These are phyloP conservation scores for Apiotrichum gamsii DNA, from an alignment of 1,284 basidiomycete genomes.

Conservation along the genomic window DNA sequence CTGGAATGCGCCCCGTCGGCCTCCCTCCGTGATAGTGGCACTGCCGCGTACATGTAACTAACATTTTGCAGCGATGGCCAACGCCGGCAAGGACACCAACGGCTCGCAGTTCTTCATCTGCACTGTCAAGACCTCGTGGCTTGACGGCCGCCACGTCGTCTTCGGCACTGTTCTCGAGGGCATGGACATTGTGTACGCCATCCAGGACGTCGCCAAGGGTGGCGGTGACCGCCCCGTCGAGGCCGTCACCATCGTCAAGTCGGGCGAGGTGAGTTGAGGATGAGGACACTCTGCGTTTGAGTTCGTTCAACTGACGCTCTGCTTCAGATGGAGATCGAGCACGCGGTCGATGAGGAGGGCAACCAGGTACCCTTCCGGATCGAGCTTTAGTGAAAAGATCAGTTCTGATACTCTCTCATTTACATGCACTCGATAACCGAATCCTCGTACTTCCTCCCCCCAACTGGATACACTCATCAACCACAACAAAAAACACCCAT, in stretches of 20 bases:
- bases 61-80: conserved; percentile 69
- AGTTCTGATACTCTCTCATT: conserved; percentile 13
- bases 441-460: not conserved
- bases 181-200: conserved; percentile 69
- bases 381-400: conserved; percentile 62
- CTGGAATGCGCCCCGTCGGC: too few species aligned
- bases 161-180: conserved; percentile 87
- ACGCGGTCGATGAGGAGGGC: conserved; percentile 58
- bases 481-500: not conserved
- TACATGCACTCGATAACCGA: conserved; percentile 8
- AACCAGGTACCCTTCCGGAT: conserved; percentile 83
- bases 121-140: conserved; percentile 67
- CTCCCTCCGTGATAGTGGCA: too few species aligned
- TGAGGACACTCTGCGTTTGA: too few species aligned
- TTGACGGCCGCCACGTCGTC: conserved; percentile 57
- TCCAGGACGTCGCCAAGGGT: conserved; percentile 65
- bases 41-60: conserved; percentile 10
- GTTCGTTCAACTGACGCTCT: too few species aligned
- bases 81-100: conserved; percentile 56
- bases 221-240: conserved; percentile 60
- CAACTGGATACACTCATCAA: too few species aligned
- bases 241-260: conserved; percentile 69
- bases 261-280: conserved; percentile 75
- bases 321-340: conserved; percentile 64
- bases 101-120: conserved; percentile 59